Percentiles rank a stretch among this genome's conserved stretches.
Conservation (phyloP, 805 yeast genomes). For the Candida pseudoglaebosa region DNA sequence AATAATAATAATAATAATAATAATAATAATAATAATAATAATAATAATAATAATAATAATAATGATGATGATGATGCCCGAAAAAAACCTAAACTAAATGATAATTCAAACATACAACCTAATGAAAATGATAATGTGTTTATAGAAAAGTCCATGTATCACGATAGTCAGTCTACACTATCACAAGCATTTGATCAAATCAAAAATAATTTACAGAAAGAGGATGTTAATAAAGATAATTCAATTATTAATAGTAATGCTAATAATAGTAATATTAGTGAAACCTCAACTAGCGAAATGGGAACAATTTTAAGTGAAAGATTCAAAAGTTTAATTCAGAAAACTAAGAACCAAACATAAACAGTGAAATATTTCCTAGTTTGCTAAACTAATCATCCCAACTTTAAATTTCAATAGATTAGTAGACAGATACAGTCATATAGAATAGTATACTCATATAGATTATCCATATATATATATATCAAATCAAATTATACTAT, state of each 20-base stretch:
- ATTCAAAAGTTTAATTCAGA: constrained; percentile 16
- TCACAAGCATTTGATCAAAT: neutral
- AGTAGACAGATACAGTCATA: neutral
- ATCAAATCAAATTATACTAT: no score
- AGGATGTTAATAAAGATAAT: neutral
- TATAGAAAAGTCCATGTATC: constrained; percentile 18
- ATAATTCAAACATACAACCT: constrained; percentile 4
- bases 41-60: constrained; percentile 1
- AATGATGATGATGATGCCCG: constrained; percentile 3
- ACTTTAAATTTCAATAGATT: neutral
- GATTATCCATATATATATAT: no score
- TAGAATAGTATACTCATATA: no score
- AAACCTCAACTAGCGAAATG: constrained; percentile 19
- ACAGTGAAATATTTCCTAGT: no score
- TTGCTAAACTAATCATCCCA: no score
- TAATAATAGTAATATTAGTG: constrained; percentile 9
- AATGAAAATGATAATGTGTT: constrained; percentile 32
- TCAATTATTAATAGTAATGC: constrained; percentile 6
- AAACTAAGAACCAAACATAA: no score
- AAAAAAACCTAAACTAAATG: constrained; percentile 11
- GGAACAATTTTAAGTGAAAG: constrained; percentile 20
- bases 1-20: no score
- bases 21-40: no score
- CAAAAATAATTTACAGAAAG: neutral
- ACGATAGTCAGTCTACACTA: neutral